Evolutionary conservation across 2,329 filamentous ascomycete genomes (phyloP).

Genomic region (Colletotrichum sp.): DNA sequence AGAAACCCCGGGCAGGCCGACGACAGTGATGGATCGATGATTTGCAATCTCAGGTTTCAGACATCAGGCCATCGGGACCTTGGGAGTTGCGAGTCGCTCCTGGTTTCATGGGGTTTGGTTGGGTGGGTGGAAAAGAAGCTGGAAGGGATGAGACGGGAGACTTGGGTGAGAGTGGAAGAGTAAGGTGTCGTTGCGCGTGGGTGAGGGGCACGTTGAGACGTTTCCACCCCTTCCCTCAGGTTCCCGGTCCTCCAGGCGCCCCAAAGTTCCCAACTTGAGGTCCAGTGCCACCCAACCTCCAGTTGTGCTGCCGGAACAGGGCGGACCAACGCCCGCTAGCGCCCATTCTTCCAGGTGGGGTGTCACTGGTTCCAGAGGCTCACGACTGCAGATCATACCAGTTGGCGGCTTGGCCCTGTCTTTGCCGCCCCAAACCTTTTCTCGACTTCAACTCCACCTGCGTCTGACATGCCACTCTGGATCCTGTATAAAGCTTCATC

Average conservation of each 20-base stretch:
- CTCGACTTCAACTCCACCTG: conserved; percentile 19
- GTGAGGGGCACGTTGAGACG: conserved; percentile 10
- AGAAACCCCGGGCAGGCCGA: not conserved
- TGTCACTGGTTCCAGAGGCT: not conserved
- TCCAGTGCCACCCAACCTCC: not conserved
- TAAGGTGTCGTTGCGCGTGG: not conserved
- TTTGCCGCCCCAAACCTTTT: conserved; percentile 19
- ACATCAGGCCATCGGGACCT: conserved; percentile 23
- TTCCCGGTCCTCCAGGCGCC: not conserved
- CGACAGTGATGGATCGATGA: not conserved
- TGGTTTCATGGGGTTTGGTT: conserved; percentile 11
- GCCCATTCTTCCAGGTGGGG: conserved; percentile 1
- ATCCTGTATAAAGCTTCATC: conserved; percentile 18
- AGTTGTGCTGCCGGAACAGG: conserved; percentile 2
- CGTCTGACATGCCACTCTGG: not conserved
- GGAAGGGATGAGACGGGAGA: not conserved
- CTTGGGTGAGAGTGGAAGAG: not conserved
- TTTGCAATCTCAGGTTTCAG: conserved; percentile 22
- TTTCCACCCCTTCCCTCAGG: conserved; percentile 5
- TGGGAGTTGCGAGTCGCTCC: conserved; percentile 13
- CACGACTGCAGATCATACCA: conserved; percentile 11
- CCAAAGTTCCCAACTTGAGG: not conserved
- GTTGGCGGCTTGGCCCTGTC: conserved; percentile 8
- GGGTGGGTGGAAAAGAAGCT: not conserved
- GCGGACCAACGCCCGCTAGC: conserved; percentile 9